These are phyloP conservation scores for Nicotiana attenuata DNA, from an alignment of 257 asterid genomes.

Conservation along the genomic window DNA sequence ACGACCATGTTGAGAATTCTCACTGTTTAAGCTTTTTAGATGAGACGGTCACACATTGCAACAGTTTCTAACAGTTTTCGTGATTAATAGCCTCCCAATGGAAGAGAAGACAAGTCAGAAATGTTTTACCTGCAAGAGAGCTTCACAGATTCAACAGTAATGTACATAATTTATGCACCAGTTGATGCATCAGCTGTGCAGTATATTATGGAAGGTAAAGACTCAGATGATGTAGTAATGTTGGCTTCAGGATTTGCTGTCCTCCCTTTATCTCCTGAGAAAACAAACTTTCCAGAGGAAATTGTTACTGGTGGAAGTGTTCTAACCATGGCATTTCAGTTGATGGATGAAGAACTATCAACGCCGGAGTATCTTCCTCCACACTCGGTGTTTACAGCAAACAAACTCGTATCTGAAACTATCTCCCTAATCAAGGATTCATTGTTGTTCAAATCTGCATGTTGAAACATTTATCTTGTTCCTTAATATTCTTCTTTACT, in stretches of 20 bases:
- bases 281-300: background rate
- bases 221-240: conserved; percentile 30
- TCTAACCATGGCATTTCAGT: conserved; percentile 38
- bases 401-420: conserved; percentile 31
- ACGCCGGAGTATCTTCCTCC: conserved; percentile 30
- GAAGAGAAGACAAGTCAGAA: conserved; percentile 9
- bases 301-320: conserved; percentile 15
- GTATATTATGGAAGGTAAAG: conserved; percentile 31
- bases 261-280: conserved; percentile 23
- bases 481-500: background rate
- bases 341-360: conserved; percentile 33
- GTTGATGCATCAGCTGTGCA: conserved; percentile 30
- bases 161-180: conserved; percentile 38
- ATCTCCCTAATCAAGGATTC: conserved; percentile 28
- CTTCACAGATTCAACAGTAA: conserved; percentile 34
- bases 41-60: too few relatives aligned
- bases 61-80: background rate
- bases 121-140: conserved; percentile 42
- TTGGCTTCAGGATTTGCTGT: conserved; percentile 44
- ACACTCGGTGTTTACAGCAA: conserved; percentile 24
- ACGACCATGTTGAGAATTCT: too few relatives aligned
- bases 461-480: background rate
- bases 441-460: background rate
- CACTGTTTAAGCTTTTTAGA: too few relatives aligned
- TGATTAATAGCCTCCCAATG: conserved; percentile 19